A percentile compares a stretch with the other conserved stretches of the same genome.
Conservation (phyloP, 2,329 filamentous ascomycete species). For the Neofusicoccum sp. region DNA sequence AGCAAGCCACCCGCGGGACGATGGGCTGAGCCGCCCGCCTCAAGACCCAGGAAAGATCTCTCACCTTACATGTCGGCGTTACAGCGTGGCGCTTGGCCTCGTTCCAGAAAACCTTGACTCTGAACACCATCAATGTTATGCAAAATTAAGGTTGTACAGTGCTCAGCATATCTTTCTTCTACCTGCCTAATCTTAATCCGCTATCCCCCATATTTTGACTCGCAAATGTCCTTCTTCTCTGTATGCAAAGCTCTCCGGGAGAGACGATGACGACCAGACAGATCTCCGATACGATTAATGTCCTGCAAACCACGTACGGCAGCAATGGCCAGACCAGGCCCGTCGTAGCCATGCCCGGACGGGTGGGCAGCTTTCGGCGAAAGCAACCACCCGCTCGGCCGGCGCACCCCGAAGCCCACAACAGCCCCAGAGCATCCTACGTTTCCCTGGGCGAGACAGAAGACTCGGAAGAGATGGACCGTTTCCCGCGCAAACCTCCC, state of each 20-base stretch:
- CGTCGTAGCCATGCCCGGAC: constrained; percentile 2
- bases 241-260: neutral
- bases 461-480: neutral
- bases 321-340: neutral
- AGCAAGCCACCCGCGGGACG: neutral
- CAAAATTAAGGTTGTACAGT: neutral
- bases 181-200: neutral
- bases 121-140: neutral
- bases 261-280: constrained; percentile 1
- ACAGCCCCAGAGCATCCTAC: constrained; percentile 15
- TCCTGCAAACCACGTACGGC: constrained; percentile 1
- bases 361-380: neutral
- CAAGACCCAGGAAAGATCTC: neutral
- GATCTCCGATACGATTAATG: neutral
- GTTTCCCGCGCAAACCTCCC: neutral
- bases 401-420: constrained; percentile 1
- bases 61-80: constrained; percentile 9
- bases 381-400: neutral
- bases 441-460: neutral
- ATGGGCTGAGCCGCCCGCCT: neutral
- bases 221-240: neutral
- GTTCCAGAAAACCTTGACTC: constrained; percentile 8
- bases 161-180: constrained; percentile 4
- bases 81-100: constrained; percentile 8
- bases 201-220: neutral